phyloP scores from a whole-genome alignment of 1,284 basidiomycete genomes.

The Amylostereum areolatum region DNA sequence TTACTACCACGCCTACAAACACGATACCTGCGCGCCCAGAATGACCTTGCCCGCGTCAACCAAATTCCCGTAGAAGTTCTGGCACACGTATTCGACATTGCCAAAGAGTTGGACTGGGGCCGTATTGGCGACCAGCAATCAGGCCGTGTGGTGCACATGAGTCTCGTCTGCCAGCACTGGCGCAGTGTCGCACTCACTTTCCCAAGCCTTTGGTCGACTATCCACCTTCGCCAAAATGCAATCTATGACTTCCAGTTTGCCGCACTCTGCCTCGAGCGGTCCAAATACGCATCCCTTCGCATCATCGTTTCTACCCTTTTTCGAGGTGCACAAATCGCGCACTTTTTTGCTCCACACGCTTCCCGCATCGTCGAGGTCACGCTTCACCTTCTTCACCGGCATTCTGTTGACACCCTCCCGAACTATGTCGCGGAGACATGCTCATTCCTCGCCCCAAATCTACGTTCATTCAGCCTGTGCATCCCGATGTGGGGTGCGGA shows the following conservation, averaged over 20 bases:
- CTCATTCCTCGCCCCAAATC: conserved; percentile 9
- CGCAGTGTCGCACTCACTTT: conserved; percentile 18
- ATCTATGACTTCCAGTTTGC: conserved; percentile 14
- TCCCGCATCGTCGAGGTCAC: conserved; percentile 10
- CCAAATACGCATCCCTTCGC: conserved; percentile 15
- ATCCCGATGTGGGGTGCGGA: conserved; percentile 13
- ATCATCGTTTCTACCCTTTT: conserved; percentile 14
- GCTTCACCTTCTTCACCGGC: conserved; percentile 9
- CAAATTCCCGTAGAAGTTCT: conserved; percentile 19
- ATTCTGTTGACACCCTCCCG: conserved; percentile 10
- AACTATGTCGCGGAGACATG: conserved; percentile 10
- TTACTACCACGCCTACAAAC: conserved; percentile 12
- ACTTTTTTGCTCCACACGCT: conserved; percentile 12
- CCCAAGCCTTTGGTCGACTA: conserved; percentile 18
- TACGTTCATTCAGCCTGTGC: conserved; percentile 9
- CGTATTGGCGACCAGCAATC: conserved; percentile 7
- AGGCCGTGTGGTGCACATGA: conserved; percentile 11
- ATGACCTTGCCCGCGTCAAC: conserved; percentile 16
- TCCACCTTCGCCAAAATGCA: conserved; percentile 14
- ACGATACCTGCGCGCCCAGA: conserved; percentile 10
- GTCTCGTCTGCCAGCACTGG: conserved; percentile 21
- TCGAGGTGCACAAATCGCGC: conserved; percentile 11
- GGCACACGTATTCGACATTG: conserved; percentile 17
- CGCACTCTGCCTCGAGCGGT: conserved; percentile 11
- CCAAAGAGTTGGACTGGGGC: conserved; percentile 5